Evolutionary conservation across 305 asterid genomes (phyloP).

Genomic region (Solanum aculeatissimum): DNA sequence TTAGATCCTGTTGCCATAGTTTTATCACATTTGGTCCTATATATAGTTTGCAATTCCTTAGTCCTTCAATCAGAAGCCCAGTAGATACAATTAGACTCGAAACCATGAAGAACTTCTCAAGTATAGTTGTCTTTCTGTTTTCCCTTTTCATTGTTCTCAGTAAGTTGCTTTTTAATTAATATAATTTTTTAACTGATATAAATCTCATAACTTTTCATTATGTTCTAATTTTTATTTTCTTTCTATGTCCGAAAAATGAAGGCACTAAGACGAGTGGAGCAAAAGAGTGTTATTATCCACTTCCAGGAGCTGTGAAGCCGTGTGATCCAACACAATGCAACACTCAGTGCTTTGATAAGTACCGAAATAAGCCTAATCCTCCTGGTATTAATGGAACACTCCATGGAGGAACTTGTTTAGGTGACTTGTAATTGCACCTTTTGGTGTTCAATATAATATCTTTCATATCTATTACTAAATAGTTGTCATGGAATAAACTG

Average conservation of each 20-base stretch:
- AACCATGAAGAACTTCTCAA: background rate
- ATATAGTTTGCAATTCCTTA: background rate
- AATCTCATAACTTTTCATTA: too few species aligned
- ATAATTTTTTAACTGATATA: too few species aligned
- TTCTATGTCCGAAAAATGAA: too few species aligned
- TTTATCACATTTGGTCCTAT: background rate
- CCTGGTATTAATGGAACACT: background rate
- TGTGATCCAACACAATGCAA: background rate
- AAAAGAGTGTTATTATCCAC: background rate
- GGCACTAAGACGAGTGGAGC: background rate
- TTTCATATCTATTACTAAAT: background rate
- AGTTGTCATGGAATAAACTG: background rate
- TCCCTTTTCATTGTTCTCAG: background rate
- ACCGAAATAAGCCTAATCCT: background rate
- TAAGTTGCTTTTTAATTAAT: too few species aligned
- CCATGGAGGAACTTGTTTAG: background rate
- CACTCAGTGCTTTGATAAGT: background rate
- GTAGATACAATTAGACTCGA: too few species aligned
- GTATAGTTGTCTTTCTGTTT: background rate
- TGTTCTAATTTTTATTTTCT: too few species aligned
- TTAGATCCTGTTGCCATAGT: background rate
- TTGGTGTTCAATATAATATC: background rate
- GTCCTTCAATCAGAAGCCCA: background rate
- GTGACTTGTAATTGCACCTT: background rate
- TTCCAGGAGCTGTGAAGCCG: background rate